Percentiles rank a stretch among this genome's conserved stretches.
Conservation (phyloP, 2,329 filamentous ascomycete species). For the Nemania abortiva region DNA sequence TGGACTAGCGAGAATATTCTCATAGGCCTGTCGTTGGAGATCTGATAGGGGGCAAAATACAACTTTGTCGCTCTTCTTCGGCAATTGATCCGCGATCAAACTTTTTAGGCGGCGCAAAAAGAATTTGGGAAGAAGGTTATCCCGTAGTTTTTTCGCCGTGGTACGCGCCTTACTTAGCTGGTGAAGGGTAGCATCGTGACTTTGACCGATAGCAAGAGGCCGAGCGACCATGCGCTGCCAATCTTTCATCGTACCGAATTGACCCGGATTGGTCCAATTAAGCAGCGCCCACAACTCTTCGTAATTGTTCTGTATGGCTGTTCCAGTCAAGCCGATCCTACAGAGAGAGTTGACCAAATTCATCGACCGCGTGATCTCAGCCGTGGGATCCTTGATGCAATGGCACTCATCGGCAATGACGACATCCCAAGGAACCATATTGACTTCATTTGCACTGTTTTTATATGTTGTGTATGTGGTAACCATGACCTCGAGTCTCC, state of each 20-base stretch:
- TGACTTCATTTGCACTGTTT: conserved; percentile 78
- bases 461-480: conserved; percentile 95
- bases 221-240: conserved; percentile 84
- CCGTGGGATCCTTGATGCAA: conserved; percentile 81
- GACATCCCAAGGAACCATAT: conserved; percentile 91
- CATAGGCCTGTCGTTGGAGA: conserved; percentile 84
- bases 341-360: conserved; percentile 91
- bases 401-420: conserved; percentile 97
- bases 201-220: conserved; percentile 88
- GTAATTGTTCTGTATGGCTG: conserved; percentile 97
- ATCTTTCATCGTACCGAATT: conserved; percentile 71
- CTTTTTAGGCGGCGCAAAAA: conserved; percentile 95
- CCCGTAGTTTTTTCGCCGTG: conserved; percentile 85
- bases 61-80: conserved; percentile 93
- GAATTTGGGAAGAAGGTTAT: conserved; percentile 88
- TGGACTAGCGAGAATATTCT: conserved; percentile 80
- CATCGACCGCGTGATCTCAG: conserved; percentile 87
- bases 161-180: conserved; percentile 85
- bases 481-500: conserved; percentile 88
- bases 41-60: conserved; percentile 94
- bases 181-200: conserved; percentile 86
- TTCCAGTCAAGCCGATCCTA: conserved; percentile 92
- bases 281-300: conserved; percentile 96
- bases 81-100: conserved; percentile 89
- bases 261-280: conserved; percentile 94